Base-by-base conservation (phyloP, 495 filamentous ascomycete genomes). In the Penicillium roqueforti region DNA sequence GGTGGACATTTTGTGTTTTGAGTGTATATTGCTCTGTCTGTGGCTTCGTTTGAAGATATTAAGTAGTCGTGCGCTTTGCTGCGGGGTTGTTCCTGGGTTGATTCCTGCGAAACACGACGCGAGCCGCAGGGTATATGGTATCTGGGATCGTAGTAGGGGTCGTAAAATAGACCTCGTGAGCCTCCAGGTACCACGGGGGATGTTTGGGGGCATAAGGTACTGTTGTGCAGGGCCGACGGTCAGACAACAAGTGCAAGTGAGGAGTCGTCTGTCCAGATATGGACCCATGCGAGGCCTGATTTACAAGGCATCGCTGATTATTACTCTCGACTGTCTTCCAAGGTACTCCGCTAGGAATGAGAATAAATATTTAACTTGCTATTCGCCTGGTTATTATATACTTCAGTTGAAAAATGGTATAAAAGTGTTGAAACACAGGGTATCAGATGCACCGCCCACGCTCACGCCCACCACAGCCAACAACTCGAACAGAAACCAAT, bases 381-480 rank as follows among this genome's bases (percentile, higher is more conserved):
- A 34, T 29, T 23, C 51, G n/a, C 10, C 23, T 37, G 25, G 53
- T n/a, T n/a, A n/a, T n/a, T 49, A 60, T 49, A 51, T 54, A 59
- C 41, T 42, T 11, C 23, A 28, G 59, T 61, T 60, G 57, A 63
- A 57, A 57, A 54, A 47, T 45, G 14, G 51, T 49, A 53, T 49
- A 54, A 45, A 57, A 51, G 44, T 57, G 62, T 65, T 59, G 62
- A 63, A 58, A 58, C 49, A 59, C 53, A 45, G 57, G 54, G 62
- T 59, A 62, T 62, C 43, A 58, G 36, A 62, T 39, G 45, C 43
- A 45, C 28, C 41, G 16, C 40, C 29, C 47, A 51, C 7, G 22
- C 22, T n/a, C n/a, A n/a, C n/a, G 19, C 19, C 49, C 39, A 43
- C 20, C 39, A 16, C 13, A 44, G 23, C 23, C 16, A 14, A 14